phyloP scores from a whole-genome alignment of 75 land plant genomes.

The Selaginella tamariscina region DNA sequence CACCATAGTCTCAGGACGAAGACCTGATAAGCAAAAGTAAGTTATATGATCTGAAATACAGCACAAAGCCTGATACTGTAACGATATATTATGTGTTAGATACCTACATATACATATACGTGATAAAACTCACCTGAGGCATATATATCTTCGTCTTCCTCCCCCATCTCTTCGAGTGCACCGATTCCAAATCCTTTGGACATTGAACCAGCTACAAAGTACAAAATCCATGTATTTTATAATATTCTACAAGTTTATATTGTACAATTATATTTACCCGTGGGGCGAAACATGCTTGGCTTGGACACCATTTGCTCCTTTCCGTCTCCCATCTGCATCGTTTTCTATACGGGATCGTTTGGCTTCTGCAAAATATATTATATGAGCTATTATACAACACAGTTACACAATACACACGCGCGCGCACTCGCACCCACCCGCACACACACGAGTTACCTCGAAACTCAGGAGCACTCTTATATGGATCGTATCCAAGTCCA shows the following conservation, averaged over 20 bases:
- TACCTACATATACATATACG: not conserved
- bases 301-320: conserved; percentile 12
- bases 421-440: too few species aligned
- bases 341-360: conserved; percentile 29
- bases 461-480: conserved; percentile 82
- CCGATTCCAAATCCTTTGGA: conserved; percentile 92
- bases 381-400: not conserved
- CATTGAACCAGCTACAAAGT: conserved; percentile 57
- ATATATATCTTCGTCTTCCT: conserved; percentile 93
- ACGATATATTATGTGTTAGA: too few species aligned
- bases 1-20: not conserved
- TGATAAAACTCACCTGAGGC: conserved; percentile 42
- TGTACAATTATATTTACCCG: conserved; percentile 34
- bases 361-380: conserved; percentile 35
- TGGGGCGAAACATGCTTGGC: conserved; percentile 50
- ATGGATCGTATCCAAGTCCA: conserved; percentile 93
- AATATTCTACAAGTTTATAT: too few species aligned
- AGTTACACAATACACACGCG: not conserved
- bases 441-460: conserved; percentile 42
- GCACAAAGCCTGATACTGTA: too few species aligned
- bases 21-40: not conserved
- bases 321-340: conserved; percentile 23
- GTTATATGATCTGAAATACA: not conserved
- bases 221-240: not conserved
- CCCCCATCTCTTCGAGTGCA: conserved; percentile 79